Evolutionary conservation across 2,329 filamentous ascomycete species (phyloP).

Genomic region (Coccinonectria pachysandricola): DNA sequence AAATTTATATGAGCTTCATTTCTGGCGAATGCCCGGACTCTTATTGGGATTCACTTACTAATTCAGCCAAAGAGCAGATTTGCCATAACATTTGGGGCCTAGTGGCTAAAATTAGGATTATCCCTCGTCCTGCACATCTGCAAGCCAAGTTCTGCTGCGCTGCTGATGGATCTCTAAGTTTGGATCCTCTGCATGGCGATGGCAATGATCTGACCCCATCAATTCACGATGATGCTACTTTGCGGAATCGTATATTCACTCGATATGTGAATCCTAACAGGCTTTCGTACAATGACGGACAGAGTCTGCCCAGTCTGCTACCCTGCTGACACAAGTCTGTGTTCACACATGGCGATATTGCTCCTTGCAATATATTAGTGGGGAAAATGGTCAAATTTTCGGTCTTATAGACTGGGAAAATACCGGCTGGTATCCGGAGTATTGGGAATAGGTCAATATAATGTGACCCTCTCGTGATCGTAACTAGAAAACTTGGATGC

Average conservation of each 20-base stretch:
- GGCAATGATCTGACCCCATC: conserved; percentile 3
- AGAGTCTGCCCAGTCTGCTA: conserved; percentile 1
- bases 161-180: conserved; percentile 5
- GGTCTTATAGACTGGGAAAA: conserved; percentile 4
- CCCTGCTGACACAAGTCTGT: conserved; percentile 3
- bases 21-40: conserved; percentile 3
- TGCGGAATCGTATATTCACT: conserved; percentile 6
- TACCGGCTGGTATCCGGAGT: conserved; percentile 6
- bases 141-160: conserved; percentile 6
- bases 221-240: conserved; percentile 5
- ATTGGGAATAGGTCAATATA: conserved; percentile 7
- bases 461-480: conserved; percentile 7
- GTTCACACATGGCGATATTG: conserved; percentile 7
- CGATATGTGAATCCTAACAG: conserved; percentile 5
- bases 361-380: conserved; percentile 4
- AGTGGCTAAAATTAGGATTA: conserved; percentile 4
- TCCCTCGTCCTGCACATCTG: conserved; percentile 5
- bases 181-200: conserved; percentile 4
- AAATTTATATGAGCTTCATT: conserved; percentile 5
- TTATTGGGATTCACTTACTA: conserved; percentile 4
- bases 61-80: conserved; percentile 5
- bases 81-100: conserved; percentile 7
- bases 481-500: conserved; percentile 7
- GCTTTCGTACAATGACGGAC: conserved; percentile 5
- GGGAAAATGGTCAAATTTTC: conserved; percentile 2